A percentile compares a stretch with the other conserved stretches of the same genome.
These are phyloP conservation scores for Xylaria sp. DNA, from an alignment of 2,329 filamentous ascomycete species.

Conservation along the genomic window DNA sequence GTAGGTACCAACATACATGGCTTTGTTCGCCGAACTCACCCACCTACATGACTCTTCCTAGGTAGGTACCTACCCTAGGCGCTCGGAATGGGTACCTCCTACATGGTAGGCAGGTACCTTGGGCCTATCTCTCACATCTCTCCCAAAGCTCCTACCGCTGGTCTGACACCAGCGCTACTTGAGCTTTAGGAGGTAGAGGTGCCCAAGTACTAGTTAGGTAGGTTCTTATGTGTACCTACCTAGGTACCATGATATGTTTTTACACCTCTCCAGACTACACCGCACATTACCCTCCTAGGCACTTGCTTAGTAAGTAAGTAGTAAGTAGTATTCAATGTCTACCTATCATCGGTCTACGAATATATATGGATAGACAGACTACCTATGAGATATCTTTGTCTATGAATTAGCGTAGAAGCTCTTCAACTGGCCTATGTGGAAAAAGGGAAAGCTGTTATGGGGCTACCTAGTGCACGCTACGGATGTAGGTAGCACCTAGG, in stretches of 20 bases:
- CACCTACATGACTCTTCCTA: neutral
- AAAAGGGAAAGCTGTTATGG: neutral
- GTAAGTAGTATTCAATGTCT: conserved; percentile 11
- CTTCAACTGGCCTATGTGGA: conserved; percentile 5
- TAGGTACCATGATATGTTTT: too few relatives aligned
- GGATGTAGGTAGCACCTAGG: neutral
- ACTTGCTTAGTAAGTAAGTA: neutral
- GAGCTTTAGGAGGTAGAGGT: too few relatives aligned
- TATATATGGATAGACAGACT: neutral
- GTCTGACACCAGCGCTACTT: too few relatives aligned
- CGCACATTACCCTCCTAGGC: neutral
- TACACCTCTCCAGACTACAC: neutral
- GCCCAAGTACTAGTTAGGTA: too few relatives aligned
- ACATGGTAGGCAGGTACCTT: too few relatives aligned
- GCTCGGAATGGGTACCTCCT: too few relatives aligned
- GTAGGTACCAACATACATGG: too few relatives aligned
- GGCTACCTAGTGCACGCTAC: too few relatives aligned
- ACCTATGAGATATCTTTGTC: conserved; percentile 15
- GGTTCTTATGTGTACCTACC: too few relatives aligned
- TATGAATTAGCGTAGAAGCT: conserved; percentile 1
- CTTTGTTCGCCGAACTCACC: neutral
- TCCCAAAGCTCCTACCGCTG: too few relatives aligned
- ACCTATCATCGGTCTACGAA: neutral
- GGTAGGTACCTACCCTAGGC: neutral
- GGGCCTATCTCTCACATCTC: too few relatives aligned